Evolutionary conservation across 306 rosid genomes (phyloP).

Genomic region (Sicyos baderoa): DNA sequence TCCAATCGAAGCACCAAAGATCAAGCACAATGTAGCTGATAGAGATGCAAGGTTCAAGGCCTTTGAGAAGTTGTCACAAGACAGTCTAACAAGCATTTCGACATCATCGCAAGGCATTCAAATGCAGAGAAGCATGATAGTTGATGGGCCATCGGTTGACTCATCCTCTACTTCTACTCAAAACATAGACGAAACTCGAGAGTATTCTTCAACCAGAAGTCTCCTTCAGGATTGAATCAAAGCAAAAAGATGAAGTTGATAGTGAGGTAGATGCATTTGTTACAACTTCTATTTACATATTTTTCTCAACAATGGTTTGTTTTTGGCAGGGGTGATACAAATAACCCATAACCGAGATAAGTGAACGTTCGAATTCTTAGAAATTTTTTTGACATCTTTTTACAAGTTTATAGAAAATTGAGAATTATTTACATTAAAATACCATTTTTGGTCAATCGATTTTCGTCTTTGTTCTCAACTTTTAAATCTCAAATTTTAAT

Average conservation of each 20-base stretch:
- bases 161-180: constrained; percentile 33
- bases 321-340: no score
- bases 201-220: constrained; percentile 25
- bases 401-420: no score
- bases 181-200: constrained; percentile 16
- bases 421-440: no score
- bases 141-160: constrained; percentile 62
- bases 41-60: constrained; percentile 53
- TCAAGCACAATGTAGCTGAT: constrained; percentile 27
- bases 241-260: neutral
- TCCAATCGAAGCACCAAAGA: constrained; percentile 36
- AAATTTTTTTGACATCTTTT: no score
- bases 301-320: no score
- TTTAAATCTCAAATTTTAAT: no score
- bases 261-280: neutral
- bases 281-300: no score
- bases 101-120: constrained; percentile 27
- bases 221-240: neutral
- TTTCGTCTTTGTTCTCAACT: no score
- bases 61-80: constrained; percentile 49
- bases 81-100: constrained; percentile 47
- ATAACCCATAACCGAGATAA: no score
- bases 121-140: constrained; percentile 18
- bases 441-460: no score
- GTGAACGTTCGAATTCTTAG: no score